Conservation (phyloP, 2,329 filamentous ascomycete genomes). For the Aureobasidium sp. region DNA sequence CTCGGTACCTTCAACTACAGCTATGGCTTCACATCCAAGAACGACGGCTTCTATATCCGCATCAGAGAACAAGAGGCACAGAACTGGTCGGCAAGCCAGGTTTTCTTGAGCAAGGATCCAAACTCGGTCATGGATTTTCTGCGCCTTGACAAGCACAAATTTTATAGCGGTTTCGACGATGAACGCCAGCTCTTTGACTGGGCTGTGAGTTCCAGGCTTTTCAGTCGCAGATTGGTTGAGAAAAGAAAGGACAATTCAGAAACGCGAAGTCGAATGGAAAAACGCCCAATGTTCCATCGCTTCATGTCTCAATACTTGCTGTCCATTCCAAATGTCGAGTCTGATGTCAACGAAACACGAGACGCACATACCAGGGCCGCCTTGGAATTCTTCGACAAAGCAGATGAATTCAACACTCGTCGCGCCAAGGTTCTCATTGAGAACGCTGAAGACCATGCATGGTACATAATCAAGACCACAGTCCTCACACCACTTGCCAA, state of each 20-base stretch:
- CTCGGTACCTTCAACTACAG: constrained; percentile 52
- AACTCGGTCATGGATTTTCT: constrained; percentile 54
- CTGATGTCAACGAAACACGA: constrained; percentile 30
- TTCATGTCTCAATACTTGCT: constrained; percentile 63
- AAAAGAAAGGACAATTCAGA: constrained; percentile 35
- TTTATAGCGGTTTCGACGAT: constrained; percentile 49
- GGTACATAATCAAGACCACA: constrained; percentile 14
- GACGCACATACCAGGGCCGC: constrained; percentile 47
- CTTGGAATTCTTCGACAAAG: constrained; percentile 34
- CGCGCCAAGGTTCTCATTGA: constrained; percentile 18
- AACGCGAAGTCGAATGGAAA: constrained; percentile 50
- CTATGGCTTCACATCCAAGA: constrained; percentile 61
- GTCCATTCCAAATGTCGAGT: constrained; percentile 2
- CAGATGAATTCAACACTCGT: constrained; percentile 20
- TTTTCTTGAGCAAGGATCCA: constrained; percentile 57
- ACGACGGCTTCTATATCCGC: constrained; percentile 57
- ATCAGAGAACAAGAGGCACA: constrained; percentile 59
- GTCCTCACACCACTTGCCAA: constrained; percentile 19
- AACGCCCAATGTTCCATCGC: constrained; percentile 50
- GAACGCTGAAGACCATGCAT: constrained; percentile 22
- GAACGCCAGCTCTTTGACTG: constrained; percentile 57
- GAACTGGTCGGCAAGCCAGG: constrained; percentile 46
- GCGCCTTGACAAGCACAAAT: constrained; percentile 47
- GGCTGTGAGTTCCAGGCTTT: constrained; percentile 51
- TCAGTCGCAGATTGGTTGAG: constrained; percentile 39